Conservation (phyloP, 108 stramenopile genomes). For the Licmophora abbreviata region DNA sequence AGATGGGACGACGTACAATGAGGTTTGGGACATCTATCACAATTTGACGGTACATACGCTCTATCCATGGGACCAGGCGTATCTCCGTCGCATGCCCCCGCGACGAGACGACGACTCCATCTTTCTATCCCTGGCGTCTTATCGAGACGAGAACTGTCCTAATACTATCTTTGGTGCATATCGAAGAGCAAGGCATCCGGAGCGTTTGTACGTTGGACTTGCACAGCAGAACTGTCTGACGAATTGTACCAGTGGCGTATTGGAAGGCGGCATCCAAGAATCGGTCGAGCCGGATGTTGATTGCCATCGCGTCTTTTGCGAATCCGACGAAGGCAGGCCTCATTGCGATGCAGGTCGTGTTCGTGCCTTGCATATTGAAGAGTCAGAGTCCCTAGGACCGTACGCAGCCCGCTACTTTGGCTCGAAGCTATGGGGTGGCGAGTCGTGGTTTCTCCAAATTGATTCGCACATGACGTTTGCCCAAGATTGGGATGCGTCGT, state of each 20-base stretch:
- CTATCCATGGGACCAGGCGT: constrained; percentile 2
- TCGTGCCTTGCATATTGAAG: constrained; percentile 76
- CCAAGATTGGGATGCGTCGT: constrained; percentile 65
- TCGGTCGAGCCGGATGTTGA: background rate
- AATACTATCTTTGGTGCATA: constrained; percentile 77
- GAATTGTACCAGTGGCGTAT: background rate
- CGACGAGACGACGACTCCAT: constrained; percentile 55
- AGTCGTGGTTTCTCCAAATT: constrained; percentile 82
- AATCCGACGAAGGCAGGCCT: constrained; percentile 20
- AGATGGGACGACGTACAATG: background rate
- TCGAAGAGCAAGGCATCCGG: constrained; percentile 67
- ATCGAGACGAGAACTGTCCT: constrained; percentile 78
- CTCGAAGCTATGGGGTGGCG: constrained; percentile 88
- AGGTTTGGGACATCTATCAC: constrained; percentile 8
- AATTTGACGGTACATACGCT: constrained; percentile 1
- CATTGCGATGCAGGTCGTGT: constrained; percentile 69
- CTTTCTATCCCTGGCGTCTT: constrained; percentile 83
- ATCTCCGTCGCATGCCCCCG: background rate
- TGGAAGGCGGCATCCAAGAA: background rate
- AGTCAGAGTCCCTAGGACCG: constrained; percentile 86
- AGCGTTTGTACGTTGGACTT: constrained; percentile 77
- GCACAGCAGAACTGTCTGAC: constrained; percentile 70
- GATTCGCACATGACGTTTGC: constrained; percentile 85
- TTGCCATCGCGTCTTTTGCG: background rate
- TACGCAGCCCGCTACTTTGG: constrained; percentile 85